A percentile compares a stretch with the other conserved stretches of the same genome.
Conservation (phyloP, 352 stramenopile genomes). For the Albugo candida region DNA sequence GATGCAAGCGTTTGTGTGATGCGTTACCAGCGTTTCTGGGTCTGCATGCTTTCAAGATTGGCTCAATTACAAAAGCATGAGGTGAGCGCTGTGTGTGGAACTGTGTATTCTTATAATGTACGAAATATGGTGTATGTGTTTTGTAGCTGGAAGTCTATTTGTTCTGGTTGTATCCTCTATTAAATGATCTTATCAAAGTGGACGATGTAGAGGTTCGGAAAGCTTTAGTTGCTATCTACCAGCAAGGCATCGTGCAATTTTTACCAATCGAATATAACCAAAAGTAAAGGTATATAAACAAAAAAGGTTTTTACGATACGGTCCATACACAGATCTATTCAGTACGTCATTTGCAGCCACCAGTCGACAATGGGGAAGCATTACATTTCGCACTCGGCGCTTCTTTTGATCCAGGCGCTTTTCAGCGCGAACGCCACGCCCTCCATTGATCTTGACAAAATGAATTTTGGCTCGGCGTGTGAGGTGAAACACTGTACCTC, state of each 20-base stretch:
- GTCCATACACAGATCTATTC: no score
- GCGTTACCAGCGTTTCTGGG: not conserved
- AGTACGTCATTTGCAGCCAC: no score
- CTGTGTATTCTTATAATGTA: not conserved
- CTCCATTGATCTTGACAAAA: constrained; percentile 1
- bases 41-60: not conserved
- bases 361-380: no score
- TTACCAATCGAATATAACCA: constrained; percentile 13
- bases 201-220: constrained; percentile 36
- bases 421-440: not conserved
- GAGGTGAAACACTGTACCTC: not conserved
- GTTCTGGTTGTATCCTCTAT: constrained; percentile 57
- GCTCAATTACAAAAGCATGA: not conserved
- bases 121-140: not conserved
- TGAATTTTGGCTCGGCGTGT: constrained; percentile 20
- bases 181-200: constrained; percentile 54
- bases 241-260: constrained; percentile 32
- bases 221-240: constrained; percentile 42
- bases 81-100: not conserved
- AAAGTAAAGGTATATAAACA: no score
- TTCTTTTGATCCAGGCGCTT: no score
- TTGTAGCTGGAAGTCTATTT: constrained; percentile 42
- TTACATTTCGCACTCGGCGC: no score
- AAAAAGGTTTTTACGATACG: no score
- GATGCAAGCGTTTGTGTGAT: not conserved